These are phyloP conservation scores for Phytophthora pini DNA, from an alignment of 352 stramenopile species.

Conservation along the genomic window DNA sequence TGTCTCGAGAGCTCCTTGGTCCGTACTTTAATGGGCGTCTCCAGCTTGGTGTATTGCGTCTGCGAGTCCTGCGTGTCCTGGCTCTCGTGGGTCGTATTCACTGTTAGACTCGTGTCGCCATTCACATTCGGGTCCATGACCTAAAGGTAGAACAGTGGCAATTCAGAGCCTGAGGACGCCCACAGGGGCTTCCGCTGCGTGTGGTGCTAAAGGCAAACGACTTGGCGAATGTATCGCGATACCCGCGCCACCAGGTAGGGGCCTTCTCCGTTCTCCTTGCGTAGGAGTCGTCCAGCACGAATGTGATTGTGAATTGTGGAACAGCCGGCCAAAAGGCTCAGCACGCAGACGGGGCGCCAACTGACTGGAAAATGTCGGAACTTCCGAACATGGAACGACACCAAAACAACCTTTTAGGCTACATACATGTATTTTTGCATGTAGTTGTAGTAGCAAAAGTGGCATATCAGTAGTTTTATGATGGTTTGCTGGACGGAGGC, in stretches of 20 bases:
- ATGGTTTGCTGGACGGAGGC: too few relatives aligned
- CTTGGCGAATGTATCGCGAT: slow-evolving; percentile 6
- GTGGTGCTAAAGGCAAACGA: not conserved
- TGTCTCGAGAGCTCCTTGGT: slow-evolving; percentile 29
- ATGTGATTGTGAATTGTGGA: slow-evolving; percentile 5
- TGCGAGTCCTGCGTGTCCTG: slow-evolving; percentile 2
- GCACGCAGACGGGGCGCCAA: slow-evolving; percentile 9
- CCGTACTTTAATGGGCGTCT: slow-evolving; percentile 45
- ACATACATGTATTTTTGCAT: too few relatives aligned
- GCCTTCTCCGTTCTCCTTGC: not conserved
- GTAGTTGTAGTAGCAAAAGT: too few relatives aligned
- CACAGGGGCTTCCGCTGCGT: slow-evolving; percentile 3
- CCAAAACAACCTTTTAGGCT: not conserved
- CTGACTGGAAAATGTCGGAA: slow-evolving; percentile 9
- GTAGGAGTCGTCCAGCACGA: not conserved
- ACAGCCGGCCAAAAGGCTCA: slow-evolving; percentile 12
- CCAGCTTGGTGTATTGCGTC: slow-evolving; percentile 43
- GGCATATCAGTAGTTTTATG: too few relatives aligned
- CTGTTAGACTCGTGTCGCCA: not conserved
- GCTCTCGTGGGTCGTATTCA: slow-evolving; percentile 2
- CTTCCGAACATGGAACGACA: not conserved
- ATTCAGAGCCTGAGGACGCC: not conserved
- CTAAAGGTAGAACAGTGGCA: not conserved
- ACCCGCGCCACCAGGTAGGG: not conserved
- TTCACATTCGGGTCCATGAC: slow-evolving; percentile 15